These are phyloP conservation scores for Populus tomentosa DNA, from an alignment of 441 rosid genomes.

Conservation along the genomic window DNA sequence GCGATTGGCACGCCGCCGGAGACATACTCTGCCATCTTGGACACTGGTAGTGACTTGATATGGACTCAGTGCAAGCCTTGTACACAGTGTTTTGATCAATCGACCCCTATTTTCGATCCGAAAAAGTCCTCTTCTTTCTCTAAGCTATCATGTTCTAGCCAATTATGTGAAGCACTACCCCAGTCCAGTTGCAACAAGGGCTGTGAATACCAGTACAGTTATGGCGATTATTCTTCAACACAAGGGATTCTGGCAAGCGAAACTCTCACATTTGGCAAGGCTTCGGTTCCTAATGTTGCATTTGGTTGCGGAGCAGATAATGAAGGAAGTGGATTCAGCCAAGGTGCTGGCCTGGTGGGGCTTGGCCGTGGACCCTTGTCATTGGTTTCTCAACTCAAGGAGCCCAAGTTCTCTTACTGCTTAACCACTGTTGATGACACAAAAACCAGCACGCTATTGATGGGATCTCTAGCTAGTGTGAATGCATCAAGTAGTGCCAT, in stretches of 20 bases:
- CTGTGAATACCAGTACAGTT: slow-evolving; percentile 69
- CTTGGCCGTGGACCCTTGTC: slow-evolving; percentile 75
- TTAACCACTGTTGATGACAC: slow-evolving; percentile 43
- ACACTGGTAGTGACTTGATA: slow-evolving; percentile 87
- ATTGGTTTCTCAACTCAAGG: slow-evolving; percentile 54
- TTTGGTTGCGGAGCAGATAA: slow-evolving; percentile 88
- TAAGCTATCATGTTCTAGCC: slow-evolving; percentile 46
- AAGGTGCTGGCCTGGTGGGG: slow-evolving; percentile 87
- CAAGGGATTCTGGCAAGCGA: slow-evolving; percentile 64
- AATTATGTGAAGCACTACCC: slow-evolving; percentile 56
- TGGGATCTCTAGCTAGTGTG: slow-evolving; percentile 43
- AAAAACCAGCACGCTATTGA: slow-evolving; percentile 41
- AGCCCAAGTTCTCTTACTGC: slow-evolving; percentile 60
- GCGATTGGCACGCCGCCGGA: slow-evolving; percentile 70
- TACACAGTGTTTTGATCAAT: slow-evolving; percentile 59
- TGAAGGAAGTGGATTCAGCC: slow-evolving; percentile 76
- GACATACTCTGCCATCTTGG: slow-evolving; percentile 64
- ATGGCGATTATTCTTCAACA: slow-evolving; percentile 88
- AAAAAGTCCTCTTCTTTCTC: slow-evolving; percentile 57
- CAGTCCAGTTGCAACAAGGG: slow-evolving; percentile 36
- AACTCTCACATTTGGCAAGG: slow-evolving; percentile 64
- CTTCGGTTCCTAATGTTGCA: slow-evolving; percentile 43
- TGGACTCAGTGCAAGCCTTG: slow-evolving; percentile 99
- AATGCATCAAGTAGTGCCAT: slow-evolving; percentile 8
- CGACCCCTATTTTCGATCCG: slow-evolving; percentile 80